Evolutionary conservation across 2,329 filamentous ascomycete genomes (phyloP).

Genomic region (Didymella sp.): DNA sequence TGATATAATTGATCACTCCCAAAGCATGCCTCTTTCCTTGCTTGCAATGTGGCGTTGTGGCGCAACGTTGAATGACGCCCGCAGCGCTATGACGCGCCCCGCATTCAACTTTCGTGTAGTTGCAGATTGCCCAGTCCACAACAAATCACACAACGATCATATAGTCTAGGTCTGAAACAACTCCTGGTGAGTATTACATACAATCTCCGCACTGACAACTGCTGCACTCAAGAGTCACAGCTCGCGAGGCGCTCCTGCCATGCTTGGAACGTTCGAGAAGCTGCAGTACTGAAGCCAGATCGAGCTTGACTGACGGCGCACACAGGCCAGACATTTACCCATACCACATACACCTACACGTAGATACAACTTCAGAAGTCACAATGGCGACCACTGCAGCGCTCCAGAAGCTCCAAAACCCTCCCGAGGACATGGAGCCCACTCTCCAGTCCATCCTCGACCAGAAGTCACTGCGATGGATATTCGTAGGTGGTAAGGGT

Average conservation of each 20-base stretch:
- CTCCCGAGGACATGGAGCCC: conserved; percentile 76
- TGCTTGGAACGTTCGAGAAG: conserved; percentile 17
- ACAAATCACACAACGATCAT: conserved; percentile 1
- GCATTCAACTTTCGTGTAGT: conserved; percentile 14
- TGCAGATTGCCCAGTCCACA: not conserved
- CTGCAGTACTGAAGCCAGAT: conserved; percentile 1
- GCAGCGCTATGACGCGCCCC: conserved; percentile 19
- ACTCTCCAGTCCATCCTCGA: conserved; percentile 93
- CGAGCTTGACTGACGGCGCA: conserved; percentile 13
- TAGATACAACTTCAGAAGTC: not conserved
- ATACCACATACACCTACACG: not conserved
- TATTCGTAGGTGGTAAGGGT: conserved; percentile 98
- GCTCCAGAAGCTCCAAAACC: conserved; percentile 54
- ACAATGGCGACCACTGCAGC: conserved; percentile 50
- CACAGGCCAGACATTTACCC: not conserved
- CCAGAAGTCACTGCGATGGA: conserved; percentile 95
- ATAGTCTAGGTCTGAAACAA: not conserved
- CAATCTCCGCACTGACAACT: not conserved
- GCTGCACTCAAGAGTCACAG: not conserved
- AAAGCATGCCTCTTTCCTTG: not conserved
- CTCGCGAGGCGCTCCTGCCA: not conserved
- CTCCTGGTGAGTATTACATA: not conserved
- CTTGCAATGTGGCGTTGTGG: conserved; percentile 7
- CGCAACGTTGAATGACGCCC: conserved; percentile 5
- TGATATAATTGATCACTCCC: not conserved